These are phyloP conservation scores for Claviceps sorghi DNA, from an alignment of 2,329 filamentous ascomycete species.

Conservation along the genomic window DNA sequence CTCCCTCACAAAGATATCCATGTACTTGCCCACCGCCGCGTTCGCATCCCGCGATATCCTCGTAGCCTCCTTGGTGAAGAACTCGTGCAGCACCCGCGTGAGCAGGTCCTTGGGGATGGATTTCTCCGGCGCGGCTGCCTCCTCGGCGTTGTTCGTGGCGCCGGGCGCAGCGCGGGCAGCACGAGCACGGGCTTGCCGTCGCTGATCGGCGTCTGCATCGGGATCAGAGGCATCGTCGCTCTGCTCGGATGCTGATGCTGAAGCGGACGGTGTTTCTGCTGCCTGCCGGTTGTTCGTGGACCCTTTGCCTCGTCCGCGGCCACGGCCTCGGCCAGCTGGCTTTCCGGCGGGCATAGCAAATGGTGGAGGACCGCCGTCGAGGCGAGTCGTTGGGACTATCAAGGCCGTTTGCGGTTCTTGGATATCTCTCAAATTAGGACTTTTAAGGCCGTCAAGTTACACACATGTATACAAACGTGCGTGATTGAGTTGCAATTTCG, in stretches of 20 bases:
- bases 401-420: neutral
- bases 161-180: constrained; percentile 2
- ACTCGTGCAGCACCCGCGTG: constrained; percentile 61
- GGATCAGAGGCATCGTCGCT: constrained; percentile 24
- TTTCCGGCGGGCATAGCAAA: constrained; percentile 28
- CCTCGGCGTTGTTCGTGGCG: constrained; percentile 12
- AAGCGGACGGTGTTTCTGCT: constrained; percentile 11
- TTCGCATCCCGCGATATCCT: constrained; percentile 67
- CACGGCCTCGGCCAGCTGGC: constrained; percentile 15
- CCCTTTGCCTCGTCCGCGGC: constrained; percentile 23
- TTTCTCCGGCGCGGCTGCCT: constrained; percentile 23
- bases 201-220: constrained; percentile 15
- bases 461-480: neutral
- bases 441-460: neutral
- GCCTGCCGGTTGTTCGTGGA: constrained; percentile 12
- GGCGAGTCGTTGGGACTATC: neutral
- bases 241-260: constrained; percentile 14
- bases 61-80: constrained; percentile 59
- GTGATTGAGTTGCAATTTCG: neutral
- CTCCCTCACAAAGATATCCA: constrained; percentile 84
- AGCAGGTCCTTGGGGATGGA: constrained; percentile 60
- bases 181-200: constrained; percentile 3
- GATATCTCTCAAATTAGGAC: neutral
- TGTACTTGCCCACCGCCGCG: constrained; percentile 62
- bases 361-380: neutral